phyloP scores from a whole-genome alignment of 2,329 filamentous ascomycete species.

The Talaromyces sp. region DNA sequence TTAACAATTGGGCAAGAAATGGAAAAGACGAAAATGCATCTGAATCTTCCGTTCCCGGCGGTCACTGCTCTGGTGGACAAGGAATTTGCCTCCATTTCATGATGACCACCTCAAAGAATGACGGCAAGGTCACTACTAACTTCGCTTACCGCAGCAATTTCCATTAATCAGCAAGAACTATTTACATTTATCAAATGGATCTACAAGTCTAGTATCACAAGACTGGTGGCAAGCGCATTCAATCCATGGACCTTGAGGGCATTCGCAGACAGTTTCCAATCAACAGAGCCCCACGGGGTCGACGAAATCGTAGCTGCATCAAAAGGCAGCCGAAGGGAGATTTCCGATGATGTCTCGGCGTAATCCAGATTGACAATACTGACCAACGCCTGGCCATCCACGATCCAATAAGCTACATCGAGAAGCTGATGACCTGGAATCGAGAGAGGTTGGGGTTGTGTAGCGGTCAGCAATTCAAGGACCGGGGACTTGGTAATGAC shows the following conservation, averaged over 20 bases:
- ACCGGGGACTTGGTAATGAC: constrained; percentile 6
- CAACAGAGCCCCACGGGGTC: constrained; percentile 4
- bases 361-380: constrained; percentile 9
- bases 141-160: neutral
- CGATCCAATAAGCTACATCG: constrained; percentile 8
- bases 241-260: neutral
- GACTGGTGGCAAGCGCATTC: constrained; percentile 4
- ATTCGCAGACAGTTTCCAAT: constrained; percentile 3
- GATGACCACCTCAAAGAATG: neutral
- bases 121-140: neutral
- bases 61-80: constrained; percentile 1
- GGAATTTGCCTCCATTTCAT: neutral
- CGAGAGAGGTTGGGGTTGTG: neutral
- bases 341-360: neutral
- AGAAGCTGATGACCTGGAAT: neutral
- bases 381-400: constrained; percentile 4
- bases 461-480: constrained; percentile 7
- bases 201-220: constrained; percentile 5
- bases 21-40: neutral
- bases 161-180: neutral
- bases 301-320: neutral
- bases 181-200: neutral
- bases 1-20: constrained; percentile 5
- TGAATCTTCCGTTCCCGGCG: constrained; percentile 4
- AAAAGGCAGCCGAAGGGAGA: constrained; percentile 4